These are phyloP conservation scores for Colletotrichum spinosum DNA, from an alignment of 2,329 filamentous ascomycete species.

Conservation along the genomic window DNA sequence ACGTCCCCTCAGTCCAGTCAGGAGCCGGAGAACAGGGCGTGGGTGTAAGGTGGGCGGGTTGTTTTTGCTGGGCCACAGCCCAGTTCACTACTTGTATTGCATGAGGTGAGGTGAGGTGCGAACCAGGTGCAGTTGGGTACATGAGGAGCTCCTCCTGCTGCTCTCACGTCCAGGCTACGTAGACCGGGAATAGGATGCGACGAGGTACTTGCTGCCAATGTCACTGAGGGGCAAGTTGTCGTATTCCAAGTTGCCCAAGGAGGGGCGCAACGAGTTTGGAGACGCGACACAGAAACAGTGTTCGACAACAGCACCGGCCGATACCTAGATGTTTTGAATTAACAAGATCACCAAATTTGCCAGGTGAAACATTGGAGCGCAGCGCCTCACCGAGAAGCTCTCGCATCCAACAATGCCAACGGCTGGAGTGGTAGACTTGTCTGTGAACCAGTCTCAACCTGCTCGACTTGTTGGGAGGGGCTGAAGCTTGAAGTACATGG, in stretches of 20 bases:
- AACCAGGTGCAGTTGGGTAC: constrained; percentile 1
- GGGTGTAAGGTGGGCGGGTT: background rate
- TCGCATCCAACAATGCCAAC: background rate
- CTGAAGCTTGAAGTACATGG: background rate
- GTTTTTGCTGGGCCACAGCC: constrained; percentile 18
- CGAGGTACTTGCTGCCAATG: background rate
- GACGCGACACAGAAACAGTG: too few relatives aligned
- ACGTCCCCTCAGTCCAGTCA: background rate
- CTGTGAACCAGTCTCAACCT: constrained; percentile 12
- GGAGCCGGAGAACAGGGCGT: background rate
- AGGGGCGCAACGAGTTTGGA: too few relatives aligned
- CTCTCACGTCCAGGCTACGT: background rate
- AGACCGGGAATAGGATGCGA: background rate
- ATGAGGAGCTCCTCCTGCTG: constrained; percentile 22
- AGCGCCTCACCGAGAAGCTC: background rate
- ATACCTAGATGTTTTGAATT: background rate
- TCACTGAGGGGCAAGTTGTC: background rate
- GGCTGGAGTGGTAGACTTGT: background rate
- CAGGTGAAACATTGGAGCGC: background rate
- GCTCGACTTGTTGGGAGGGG: constrained; percentile 19
- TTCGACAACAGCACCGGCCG: background rate
- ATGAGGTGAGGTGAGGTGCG: constrained; percentile 8
- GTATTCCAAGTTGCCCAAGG: too few relatives aligned
- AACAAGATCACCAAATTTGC: background rate
- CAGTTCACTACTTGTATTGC: background rate